Percentiles rank a stretch among this genome's conserved stretches.
phyloP scores from a whole-genome alignment of 2,329 filamentous ascomycete species.

The Neurospora crassa region DNA sequence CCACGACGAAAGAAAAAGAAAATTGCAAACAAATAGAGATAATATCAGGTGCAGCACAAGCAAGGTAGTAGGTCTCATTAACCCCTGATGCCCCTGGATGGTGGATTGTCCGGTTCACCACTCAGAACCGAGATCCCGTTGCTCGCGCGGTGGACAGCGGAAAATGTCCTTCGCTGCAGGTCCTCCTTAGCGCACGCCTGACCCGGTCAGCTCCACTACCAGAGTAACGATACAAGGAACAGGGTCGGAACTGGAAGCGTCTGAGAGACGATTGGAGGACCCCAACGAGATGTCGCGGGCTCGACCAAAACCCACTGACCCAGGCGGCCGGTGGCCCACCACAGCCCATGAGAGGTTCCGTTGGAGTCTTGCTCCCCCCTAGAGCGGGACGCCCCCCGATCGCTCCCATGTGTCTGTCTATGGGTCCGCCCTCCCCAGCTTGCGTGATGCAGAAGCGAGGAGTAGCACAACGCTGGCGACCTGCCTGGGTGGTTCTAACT shows the following conservation, averaged over 20 bases:
- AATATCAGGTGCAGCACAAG: neutral
- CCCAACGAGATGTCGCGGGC: neutral
- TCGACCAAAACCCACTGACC: slow-evolving; percentile 4
- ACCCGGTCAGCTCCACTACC: slow-evolving; percentile 15
- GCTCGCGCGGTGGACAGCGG: slow-evolving; percentile 4
- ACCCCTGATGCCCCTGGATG: neutral
- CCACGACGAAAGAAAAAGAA: neutral
- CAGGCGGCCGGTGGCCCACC: slow-evolving; percentile 5
- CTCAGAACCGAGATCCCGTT: neutral
- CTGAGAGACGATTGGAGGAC: neutral
- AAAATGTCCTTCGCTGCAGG: slow-evolving; percentile 8
- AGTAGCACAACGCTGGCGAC: slow-evolving; percentile 1
- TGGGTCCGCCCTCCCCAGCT: slow-evolving; percentile 4
- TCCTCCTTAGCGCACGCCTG: slow-evolving; percentile 9
- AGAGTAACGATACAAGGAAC: slow-evolving; percentile 13
- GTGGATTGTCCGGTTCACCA: neutral
- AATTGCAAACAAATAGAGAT: neutral
- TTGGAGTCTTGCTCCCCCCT: neutral
- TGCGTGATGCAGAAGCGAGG: slow-evolving; percentile 5
- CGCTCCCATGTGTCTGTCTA: slow-evolving; percentile 5
- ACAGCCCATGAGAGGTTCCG: slow-evolving; percentile 1
- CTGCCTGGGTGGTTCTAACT: slow-evolving; percentile 3
- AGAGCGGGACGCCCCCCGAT: neutral
- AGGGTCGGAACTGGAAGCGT: slow-evolving; percentile 15
- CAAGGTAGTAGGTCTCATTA: neutral